Evolutionary conservation across 148 eudicot genomes (phyloP).

Genomic region (Camellia japonica): DNA sequence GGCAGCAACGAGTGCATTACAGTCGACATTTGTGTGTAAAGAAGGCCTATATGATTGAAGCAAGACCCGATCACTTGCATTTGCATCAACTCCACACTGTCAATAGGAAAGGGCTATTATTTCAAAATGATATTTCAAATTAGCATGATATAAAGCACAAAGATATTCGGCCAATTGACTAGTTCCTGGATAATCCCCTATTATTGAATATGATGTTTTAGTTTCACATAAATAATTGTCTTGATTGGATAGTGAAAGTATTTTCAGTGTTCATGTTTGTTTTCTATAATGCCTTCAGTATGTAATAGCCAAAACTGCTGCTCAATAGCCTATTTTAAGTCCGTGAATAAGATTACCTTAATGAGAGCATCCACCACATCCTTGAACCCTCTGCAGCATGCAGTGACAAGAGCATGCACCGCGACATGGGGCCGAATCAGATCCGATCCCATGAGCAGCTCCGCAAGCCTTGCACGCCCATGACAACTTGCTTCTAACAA

Average conservation of each 20-base stretch:
- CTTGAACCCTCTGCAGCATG: conserved; percentile 79
- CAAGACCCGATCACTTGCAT: conserved; percentile 62
- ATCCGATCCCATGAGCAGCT: conserved; percentile 74
- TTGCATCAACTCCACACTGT: conserved; percentile 80
- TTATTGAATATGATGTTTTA: no score
- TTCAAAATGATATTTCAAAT: not conserved
- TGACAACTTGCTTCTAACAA: conserved; percentile 79
- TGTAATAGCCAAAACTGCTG: not conserved
- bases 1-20: conserved; percentile 83
- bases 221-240: no score
- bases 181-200: not conserved
- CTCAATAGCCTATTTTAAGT: not conserved
- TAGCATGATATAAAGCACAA: not conserved
- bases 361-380: conserved; percentile 67
- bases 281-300: not conserved
- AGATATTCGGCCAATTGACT: not conserved
- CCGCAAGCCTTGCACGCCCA: conserved; percentile 56
- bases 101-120: conserved; percentile 14
- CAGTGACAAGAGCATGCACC: conserved; percentile 83
- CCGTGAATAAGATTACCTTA: conserved; percentile 43
- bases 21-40: conserved; percentile 66
- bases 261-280: not conserved
- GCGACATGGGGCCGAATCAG: conserved; percentile 78
- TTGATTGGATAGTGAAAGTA: not conserved
- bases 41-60: conserved; percentile 79